Conservation (phyloP, 176 grass and related monocot species). For the Saccharum spontaneum region DNA sequence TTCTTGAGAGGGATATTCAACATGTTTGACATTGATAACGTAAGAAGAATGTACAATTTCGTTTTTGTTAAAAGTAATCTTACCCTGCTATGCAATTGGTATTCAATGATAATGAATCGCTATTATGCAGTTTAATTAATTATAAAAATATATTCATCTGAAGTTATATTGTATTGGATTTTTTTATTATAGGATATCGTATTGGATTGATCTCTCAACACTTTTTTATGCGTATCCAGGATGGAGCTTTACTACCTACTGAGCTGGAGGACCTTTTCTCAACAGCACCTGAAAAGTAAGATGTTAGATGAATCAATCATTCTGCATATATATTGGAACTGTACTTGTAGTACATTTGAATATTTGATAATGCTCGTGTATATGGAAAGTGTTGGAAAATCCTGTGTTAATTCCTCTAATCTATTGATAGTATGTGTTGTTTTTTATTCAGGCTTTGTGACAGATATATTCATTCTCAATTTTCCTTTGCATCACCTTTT, state of each 20-base stretch:
- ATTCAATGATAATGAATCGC: background rate
- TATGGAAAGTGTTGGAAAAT: background rate
- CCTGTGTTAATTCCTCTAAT: background rate
- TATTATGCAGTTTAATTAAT: slow-evolving; percentile 7
- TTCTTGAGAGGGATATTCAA: slow-evolving; percentile 83
- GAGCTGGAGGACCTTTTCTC: slow-evolving; percentile 97
- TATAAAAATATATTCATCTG: background rate
- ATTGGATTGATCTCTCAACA: background rate
- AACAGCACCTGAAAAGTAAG: slow-evolving; percentile 89
- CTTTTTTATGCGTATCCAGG: slow-evolving; percentile 49
- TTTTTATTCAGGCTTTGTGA: background rate
- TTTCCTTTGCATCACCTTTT: background rate
- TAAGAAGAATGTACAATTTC: slow-evolving; percentile 39
- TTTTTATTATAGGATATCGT: too few relatives aligned
- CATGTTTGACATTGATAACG: slow-evolving; percentile 91
- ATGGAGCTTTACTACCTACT: slow-evolving; percentile 75
- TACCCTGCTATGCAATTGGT: background rate
- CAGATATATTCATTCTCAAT: slow-evolving; percentile 8
- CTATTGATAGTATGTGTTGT: background rate
- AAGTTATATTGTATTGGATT: background rate
- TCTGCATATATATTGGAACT: background rate
- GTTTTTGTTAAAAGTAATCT: background rate
- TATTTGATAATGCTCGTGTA: background rate
- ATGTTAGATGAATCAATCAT: background rate
- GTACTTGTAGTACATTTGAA: background rate